Percentiles rank a stretch among this genome's conserved stretches.
Conservation (phyloP, 805 yeast species). For the Priceomyces melissophilus region DNA sequence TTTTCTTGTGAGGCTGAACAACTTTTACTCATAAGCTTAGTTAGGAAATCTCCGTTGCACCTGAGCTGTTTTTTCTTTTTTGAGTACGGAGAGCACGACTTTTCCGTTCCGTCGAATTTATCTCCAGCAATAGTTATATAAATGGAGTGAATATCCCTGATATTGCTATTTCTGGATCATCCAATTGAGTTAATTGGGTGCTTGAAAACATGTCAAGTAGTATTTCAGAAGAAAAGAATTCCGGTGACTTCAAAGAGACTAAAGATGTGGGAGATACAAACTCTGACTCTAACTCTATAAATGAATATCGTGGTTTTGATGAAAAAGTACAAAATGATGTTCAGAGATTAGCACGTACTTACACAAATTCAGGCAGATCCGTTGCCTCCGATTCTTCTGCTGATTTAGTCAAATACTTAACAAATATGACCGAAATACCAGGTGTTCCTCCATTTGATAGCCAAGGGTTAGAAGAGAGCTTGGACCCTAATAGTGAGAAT, state of each 20-base stretch:
- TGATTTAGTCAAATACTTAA: conserved; percentile 35
- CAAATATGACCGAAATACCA: conserved; percentile 52
- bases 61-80: neutral
- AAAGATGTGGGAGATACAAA: conserved; percentile 1
- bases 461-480: conserved; percentile 30
- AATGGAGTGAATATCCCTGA: too few species aligned
- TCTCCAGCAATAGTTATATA: too few species aligned
- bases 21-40: too few species aligned
- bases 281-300: conserved; percentile 13
- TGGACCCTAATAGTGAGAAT: conserved; percentile 58
- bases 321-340: conserved; percentile 29
- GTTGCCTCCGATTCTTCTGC: conserved; percentile 14
- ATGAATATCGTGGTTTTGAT: conserved; percentile 36
- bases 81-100: too few species aligned
- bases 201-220: neutral
- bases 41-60: neutral
- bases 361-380: conserved; percentile 17
- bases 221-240: conserved; percentile 8
- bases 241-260: conserved; percentile 2
- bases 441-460: conserved; percentile 39
- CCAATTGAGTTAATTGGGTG: too few species aligned
- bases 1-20: too few species aligned
- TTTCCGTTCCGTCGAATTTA: too few species aligned
- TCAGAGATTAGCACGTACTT: conserved; percentile 42
- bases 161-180: too few species aligned